Conservation (phyloP, 2,329 filamentous ascomycete genomes). For the Alternaria novae-zelandiae region DNA sequence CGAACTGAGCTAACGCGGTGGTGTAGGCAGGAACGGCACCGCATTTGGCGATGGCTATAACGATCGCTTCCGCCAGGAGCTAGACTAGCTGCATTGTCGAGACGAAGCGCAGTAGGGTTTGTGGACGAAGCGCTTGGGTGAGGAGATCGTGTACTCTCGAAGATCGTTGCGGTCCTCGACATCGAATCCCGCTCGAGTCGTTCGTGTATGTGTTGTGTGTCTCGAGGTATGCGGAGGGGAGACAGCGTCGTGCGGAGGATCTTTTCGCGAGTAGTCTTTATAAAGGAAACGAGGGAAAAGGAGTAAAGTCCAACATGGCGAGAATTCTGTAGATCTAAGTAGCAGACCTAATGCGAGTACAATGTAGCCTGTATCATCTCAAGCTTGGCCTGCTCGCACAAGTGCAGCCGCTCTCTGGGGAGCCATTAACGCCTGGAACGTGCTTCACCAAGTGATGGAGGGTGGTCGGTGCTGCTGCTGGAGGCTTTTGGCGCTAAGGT, state of each 20-base stretch:
- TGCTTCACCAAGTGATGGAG: background rate
- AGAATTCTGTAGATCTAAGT: background rate
- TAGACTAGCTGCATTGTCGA: background rate
- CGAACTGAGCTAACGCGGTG: background rate
- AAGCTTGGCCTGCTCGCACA: background rate
- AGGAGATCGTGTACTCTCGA: background rate
- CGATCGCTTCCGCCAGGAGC: slow-evolving; percentile 14
- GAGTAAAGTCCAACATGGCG: background rate
- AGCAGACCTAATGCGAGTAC: background rate
- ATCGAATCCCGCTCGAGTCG: background rate
- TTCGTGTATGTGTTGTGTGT: background rate
- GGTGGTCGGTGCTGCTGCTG: background rate
- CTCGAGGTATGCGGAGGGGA: background rate
- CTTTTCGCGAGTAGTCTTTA: background rate
- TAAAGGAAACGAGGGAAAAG: background rate
- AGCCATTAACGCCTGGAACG: background rate
- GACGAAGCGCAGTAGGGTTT: background rate
- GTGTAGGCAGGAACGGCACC: slow-evolving; percentile 8
- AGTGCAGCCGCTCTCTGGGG: background rate
- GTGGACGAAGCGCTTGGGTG: background rate
- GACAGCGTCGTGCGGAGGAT: background rate
- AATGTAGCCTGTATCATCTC: background rate
- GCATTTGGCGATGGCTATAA: slow-evolving; percentile 3
- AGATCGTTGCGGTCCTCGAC: background rate
- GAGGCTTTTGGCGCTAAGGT: background rate